Evolutionary conservation across 2,329 filamentous ascomycete species (phyloP).

Genomic region (Diaporthe amygdali): DNA sequence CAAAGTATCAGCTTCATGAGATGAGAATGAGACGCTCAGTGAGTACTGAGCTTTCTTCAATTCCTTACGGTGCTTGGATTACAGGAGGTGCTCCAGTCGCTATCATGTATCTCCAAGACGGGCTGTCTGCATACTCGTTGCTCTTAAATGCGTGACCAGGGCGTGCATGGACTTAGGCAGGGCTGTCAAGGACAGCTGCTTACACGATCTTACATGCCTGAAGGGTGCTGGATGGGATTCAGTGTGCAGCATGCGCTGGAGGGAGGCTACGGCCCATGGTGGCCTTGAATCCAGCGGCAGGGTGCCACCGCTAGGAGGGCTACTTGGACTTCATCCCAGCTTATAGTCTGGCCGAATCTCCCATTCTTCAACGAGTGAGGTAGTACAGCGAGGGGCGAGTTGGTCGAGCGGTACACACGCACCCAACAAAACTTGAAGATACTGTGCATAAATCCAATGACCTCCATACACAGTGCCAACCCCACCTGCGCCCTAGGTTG

Average conservation of each 20-base stretch:
- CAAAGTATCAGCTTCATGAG: slow-evolving; percentile 64
- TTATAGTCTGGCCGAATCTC: background rate
- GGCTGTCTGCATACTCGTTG: background rate
- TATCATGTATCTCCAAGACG: background rate
- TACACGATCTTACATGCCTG: background rate
- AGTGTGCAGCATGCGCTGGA: background rate
- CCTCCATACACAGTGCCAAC: slow-evolving; percentile 28
- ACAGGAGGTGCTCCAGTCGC: background rate
- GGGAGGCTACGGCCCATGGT: background rate
- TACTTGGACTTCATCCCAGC: background rate
- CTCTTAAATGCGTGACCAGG: background rate
- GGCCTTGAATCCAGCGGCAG: background rate
- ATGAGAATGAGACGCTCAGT: background rate
- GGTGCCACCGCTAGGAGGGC: background rate
- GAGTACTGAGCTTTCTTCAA: background rate
- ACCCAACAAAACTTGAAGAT: background rate
- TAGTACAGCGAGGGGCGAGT: slow-evolving; percentile 9
- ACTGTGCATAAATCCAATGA: slow-evolving; percentile 6
- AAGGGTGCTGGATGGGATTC: background rate
- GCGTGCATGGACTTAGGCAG: background rate
- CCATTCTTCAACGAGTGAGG: background rate
- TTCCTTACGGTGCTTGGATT: background rate
- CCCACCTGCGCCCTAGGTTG: slow-evolving; percentile 29
- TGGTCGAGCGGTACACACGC: slow-evolving; percentile 8
- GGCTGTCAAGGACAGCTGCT: background rate